Evolutionary conservation across 441 rosid genomes (phyloP), one percentile per base, ranked within the genome.

Genomic region (Euphorbia corollata): DNA sequence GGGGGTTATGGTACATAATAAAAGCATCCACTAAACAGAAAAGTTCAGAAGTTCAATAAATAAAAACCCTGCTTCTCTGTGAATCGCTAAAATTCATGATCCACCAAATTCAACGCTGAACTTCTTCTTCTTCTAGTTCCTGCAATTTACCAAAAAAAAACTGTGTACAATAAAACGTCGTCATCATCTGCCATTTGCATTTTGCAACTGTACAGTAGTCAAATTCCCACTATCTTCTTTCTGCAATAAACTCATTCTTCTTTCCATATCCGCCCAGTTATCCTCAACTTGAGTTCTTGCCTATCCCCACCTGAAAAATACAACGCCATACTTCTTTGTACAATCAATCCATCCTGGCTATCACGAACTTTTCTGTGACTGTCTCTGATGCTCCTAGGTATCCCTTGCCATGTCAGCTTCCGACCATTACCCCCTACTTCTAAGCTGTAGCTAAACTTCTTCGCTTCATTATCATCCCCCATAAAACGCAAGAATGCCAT

Each of bases 401-500:
- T 83, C 51, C 90, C 93, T 72, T 85, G 87, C 90, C 90, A 87
- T 24, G 70, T 78, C 73, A 87, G 73, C 77, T 85, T 85, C 64
- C 90, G 82, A 34, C 88, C 88, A 20, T 80, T 84, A 19, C 87
- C 93, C 22, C 93, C 88, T 20, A 87, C 93, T 77, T 87, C 93
- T 10, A 87, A 84, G 71, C 90, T 87, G 76, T 87, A 87, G 77
- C 84, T 84, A 73, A 80, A 87, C 69, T 85, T 81, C 74, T 84
- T 84, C 1, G 90, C 90, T 59, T 84, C 90, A 30, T 79, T 76
- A 60, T 87, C 90, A 8, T 87, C 90, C n/a, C 93, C 93, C 93
- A 87, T 85, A 67, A 87, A 87, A 63, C 93, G 83, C 65, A 87
- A 66, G 78, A 87, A 87, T 58, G 92, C 92, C 71, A 87, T 84